Base-by-base conservation (phyloP, 139 green algal species). In the Picochlorum sp. region DNA sequence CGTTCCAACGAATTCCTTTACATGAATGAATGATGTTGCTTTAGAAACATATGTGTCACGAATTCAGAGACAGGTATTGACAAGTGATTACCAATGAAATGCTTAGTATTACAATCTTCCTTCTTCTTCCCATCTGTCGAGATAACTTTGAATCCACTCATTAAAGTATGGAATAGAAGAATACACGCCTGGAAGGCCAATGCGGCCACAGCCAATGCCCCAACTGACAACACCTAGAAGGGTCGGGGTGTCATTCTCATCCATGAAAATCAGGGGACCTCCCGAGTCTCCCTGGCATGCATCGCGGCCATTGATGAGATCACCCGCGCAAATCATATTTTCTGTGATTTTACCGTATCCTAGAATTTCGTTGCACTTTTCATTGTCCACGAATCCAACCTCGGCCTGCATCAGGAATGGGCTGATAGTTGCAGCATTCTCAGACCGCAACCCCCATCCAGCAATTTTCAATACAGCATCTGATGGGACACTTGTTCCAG, bases 271-370 rank as follows among this genome's bases (percentile, higher is more conserved):
- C 18, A 56, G 47, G 5, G 47, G 47, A 10, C 47, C 47, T 0
- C 47, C 47, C 8, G 47, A 56, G 47, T 56, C 47, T 26, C 47
- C 47, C n/a, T 56, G 47, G 47, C 47, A 56, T 56, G 47, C 47
- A 56, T 56, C 47, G 0, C 34, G 34, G 34, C 34, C 34, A 41
- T 41, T 11, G 8, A 41, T 41, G 34, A 41, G 34, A 41, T 41
- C 34, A 41, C 34, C 34, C 34, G 34, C 34, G 9, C 34, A 41
- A 1, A 41, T 41, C 34, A 41, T 41, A 41, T 41, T 41, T 41
- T 41, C 34, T 11, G 34, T 41, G 8, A 41, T 41, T 41, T 41
- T 41, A 41, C 34, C 47, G 47, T 54, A 54, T 21, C 47, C 47
- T 9, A 54, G n/a, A 54, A 54, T 54, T 0, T 54, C n/a, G n/a